These are phyloP conservation scores for Verticillium zaregamsianum DNA, from an alignment of 2,329 filamentous ascomycete genomes.

Conservation along the genomic window DNA sequence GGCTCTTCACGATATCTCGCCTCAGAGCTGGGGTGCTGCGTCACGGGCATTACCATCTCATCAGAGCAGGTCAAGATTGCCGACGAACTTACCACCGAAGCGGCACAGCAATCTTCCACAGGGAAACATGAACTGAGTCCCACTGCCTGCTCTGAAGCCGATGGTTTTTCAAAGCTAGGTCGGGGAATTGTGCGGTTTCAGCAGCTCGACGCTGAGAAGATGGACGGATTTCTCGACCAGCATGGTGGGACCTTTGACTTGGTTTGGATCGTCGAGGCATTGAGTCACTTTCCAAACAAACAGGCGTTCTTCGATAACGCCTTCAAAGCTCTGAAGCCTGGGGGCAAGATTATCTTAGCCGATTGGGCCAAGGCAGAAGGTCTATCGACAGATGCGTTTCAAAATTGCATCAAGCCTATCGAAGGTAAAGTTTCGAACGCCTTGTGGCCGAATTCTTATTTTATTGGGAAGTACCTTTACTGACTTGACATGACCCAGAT, in stretches of 20 bases:
- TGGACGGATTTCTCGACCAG: constrained; percentile 46
- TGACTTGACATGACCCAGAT: no score
- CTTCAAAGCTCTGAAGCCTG: constrained; percentile 38
- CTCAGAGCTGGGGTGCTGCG: background rate
- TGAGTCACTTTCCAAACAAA: constrained; percentile 58
- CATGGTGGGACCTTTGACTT: constrained; percentile 41
- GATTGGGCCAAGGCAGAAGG: no score
- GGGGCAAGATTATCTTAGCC: constrained; percentile 16
- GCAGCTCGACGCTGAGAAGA: constrained; percentile 58
- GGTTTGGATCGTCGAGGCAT: constrained; percentile 59
- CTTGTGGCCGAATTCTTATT: no score
- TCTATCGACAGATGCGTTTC: no score
- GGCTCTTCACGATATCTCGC: no score
- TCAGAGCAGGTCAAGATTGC: no score
- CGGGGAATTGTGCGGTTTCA: constrained; percentile 47
- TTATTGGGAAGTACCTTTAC: no score
- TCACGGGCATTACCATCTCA: no score
- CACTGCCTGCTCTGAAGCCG: constrained; percentile 13
- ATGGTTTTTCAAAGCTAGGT: constrained; percentile 33
- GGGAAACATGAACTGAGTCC: no score
- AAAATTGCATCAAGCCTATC: no score
- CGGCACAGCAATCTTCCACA: background rate
- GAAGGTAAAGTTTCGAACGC: no score
- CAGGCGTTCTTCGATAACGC: constrained; percentile 53
- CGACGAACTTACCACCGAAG: background rate